Percentiles rank a stretch among this genome's conserved stretches.
Conservation (phyloP, 2,329 filamentous ascomycete species). For the Dothideomycetidae sp. region DNA sequence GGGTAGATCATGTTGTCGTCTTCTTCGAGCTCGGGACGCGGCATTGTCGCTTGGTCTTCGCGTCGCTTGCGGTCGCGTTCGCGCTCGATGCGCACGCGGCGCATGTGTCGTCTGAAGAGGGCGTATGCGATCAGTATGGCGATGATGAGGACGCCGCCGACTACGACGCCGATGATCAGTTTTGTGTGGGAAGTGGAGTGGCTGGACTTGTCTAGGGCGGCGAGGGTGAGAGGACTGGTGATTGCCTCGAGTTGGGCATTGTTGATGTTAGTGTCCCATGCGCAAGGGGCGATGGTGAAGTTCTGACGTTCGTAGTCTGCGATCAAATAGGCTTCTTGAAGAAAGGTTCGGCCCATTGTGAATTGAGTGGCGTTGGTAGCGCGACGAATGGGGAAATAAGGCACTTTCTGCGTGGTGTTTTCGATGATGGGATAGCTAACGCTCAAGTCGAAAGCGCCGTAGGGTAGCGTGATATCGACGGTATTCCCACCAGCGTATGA, state of each 20-base stretch:
- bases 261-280: conserved; percentile 18
- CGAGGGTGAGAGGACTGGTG: conserved; percentile 13
- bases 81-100: conserved; percentile 18
- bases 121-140: conserved; percentile 18
- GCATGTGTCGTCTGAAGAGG: conserved; percentile 17
- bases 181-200: conserved; percentile 22
- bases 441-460: conserved; percentile 23
- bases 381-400: conserved; percentile 24
- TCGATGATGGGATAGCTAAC: conserved; percentile 18
- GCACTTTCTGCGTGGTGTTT: conserved; percentile 14
- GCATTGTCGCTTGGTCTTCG: too few species aligned
- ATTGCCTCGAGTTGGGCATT: conserved; percentile 18
- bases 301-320: conserved; percentile 24
- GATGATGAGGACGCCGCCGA: conserved; percentile 19
- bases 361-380: conserved; percentile 23
- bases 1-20: conserved; percentile 16
- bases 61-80: conserved; percentile 12
- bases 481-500: conserved; percentile 14
- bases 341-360: conserved; percentile 24
- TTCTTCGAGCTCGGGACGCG: too few species aligned
- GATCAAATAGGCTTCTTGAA: conserved; percentile 27
- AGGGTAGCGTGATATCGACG: conserved; percentile 24
- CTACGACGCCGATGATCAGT: conserved; percentile 22
- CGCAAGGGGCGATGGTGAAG: conserved; percentile 24
- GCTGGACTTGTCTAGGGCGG: conserved; percentile 10